Percentiles rank a stretch among this genome's conserved stretches.
These are phyloP conservation scores for Aspergillus alliaceus DNA, from an alignment of 2,329 filamentous ascomycete genomes.

Conservation along the genomic window DNA sequence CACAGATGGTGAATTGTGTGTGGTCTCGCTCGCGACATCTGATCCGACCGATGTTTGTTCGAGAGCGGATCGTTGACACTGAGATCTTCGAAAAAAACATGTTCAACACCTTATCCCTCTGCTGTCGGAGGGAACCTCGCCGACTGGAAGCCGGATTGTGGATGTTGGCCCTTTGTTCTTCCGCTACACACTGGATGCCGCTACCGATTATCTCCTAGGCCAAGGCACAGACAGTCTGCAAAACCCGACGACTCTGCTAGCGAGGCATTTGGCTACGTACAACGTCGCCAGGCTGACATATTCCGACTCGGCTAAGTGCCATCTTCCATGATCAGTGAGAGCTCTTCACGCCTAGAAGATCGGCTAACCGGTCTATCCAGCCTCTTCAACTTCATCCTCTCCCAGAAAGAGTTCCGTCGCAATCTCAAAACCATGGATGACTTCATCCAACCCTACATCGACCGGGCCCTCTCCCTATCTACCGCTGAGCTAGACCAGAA, in stretches of 20 bases:
- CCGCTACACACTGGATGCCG: conserved; percentile 77
- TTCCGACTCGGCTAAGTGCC: conserved; percentile 58
- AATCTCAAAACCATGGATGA: conserved; percentile 69
- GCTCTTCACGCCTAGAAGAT: neutral
- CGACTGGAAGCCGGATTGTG: conserved; percentile 48
- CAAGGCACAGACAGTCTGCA: conserved; percentile 64
- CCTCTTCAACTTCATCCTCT: conserved; percentile 62
- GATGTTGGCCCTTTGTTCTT: conserved; percentile 79
- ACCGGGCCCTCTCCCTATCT: conserved; percentile 67
- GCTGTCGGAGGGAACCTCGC: conserved; percentile 53
- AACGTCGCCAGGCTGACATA: conserved; percentile 69
- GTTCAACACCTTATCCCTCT: conserved; percentile 69
- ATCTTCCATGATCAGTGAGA: neutral
- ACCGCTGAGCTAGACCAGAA: conserved; percentile 72
- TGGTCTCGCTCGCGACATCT: conserved; percentile 81
- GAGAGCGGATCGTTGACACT: conserved; percentile 79
- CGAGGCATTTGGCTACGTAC: conserved; percentile 77
- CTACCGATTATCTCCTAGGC: conserved; percentile 83
- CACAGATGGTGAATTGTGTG: conserved; percentile 76
- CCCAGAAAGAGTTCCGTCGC: conserved; percentile 62
- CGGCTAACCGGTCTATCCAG: conserved; percentile 33
- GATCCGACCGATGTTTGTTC: conserved; percentile 82
- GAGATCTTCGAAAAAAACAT: conserved; percentile 80
- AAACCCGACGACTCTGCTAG: conserved; percentile 71
- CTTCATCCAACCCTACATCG: conserved; percentile 77